Conservation (phyloP, 768 basidiomycete genomes). For the Imleria badia region DNA sequence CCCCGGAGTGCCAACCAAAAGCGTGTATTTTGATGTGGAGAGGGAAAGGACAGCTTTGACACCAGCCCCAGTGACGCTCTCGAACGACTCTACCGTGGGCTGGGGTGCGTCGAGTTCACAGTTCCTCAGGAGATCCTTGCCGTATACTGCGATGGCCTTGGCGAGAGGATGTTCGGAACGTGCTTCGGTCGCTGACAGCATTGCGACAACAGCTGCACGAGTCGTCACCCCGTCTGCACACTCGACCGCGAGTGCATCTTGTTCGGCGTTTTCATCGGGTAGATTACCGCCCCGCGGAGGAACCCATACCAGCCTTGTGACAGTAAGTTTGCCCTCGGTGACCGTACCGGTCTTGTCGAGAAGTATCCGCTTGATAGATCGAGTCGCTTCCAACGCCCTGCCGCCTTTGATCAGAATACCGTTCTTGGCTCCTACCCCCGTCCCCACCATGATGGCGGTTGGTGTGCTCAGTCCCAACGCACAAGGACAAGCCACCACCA, state of each 20-base stretch:
- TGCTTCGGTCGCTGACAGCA: constrained; percentile 85
- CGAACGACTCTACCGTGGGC: constrained; percentile 68
- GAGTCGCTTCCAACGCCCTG: constrained; percentile 88
- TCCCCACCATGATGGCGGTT: constrained; percentile 99
- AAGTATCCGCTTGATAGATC: constrained; percentile 75
- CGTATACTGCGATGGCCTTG: constrained; percentile 84
- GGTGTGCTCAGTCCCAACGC: constrained; percentile 95
- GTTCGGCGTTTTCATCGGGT: constrained; percentile 10
- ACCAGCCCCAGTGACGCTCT: constrained; percentile 87
- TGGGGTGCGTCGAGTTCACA: constrained; percentile 44
- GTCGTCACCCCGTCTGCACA: constrained; percentile 65
- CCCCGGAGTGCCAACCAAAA: constrained; percentile 74
- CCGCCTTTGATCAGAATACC: constrained; percentile 99
- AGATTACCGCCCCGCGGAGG: constrained; percentile 33
- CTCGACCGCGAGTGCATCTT: constrained; percentile 14
- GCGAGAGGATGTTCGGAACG: constrained; percentile 96
- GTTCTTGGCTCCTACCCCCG: constrained; percentile 94
- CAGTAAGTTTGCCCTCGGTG: constrained; percentile 89
- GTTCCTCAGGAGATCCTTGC: constrained; percentile 57
- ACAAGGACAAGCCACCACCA: constrained; percentile 98
- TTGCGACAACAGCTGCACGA: constrained; percentile 64
- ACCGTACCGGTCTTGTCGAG: constrained; percentile 98
- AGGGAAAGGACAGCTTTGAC: constrained; percentile 69
- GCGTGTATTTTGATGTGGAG: constrained; percentile 49
- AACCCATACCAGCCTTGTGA: constrained; percentile 78